Evolutionary conservation across 306 rosid genomes (phyloP).

Genomic region (Cercis canadensis): DNA sequence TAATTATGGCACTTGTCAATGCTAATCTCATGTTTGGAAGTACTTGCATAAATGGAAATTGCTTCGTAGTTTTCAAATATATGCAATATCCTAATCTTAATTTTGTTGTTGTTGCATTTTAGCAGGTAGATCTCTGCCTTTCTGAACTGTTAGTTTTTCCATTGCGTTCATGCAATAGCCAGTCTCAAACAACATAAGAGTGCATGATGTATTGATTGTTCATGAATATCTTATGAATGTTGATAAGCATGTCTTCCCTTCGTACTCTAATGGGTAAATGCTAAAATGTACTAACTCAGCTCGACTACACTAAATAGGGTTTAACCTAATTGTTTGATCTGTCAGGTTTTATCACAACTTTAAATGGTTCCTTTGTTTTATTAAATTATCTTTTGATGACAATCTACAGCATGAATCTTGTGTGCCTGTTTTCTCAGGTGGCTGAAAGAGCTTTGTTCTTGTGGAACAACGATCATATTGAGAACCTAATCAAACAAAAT

Average conservation of each 20-base stretch:
- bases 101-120: neutral
- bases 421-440: slow-evolving; percentile 40
- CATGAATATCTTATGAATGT: neutral
- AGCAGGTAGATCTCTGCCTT: neutral
- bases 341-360: too few relatives aligned
- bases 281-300: neutral
- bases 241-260: slow-evolving; percentile 1
- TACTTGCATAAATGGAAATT: too few relatives aligned
- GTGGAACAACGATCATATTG: slow-evolving; percentile 83
- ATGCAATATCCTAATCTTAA: neutral
- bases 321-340: too few relatives aligned
- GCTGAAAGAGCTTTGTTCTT: slow-evolving; percentile 84
- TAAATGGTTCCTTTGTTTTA: too few relatives aligned
- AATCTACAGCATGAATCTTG: too few relatives aligned
- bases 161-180: neutral
- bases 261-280: slow-evolving; percentile 1
- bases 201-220: too few relatives aligned
- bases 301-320: too few relatives aligned
- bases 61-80: neutral
- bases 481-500: slow-evolving; percentile 74
- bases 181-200: too few relatives aligned
- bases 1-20: too few relatives aligned
- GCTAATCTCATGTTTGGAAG: too few relatives aligned
- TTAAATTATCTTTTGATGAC: too few relatives aligned
- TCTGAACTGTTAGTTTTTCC: neutral